Evolutionary conservation across 2,329 filamentous ascomycete species (phyloP).

Genomic region (Epichloe sibirici): DNA sequence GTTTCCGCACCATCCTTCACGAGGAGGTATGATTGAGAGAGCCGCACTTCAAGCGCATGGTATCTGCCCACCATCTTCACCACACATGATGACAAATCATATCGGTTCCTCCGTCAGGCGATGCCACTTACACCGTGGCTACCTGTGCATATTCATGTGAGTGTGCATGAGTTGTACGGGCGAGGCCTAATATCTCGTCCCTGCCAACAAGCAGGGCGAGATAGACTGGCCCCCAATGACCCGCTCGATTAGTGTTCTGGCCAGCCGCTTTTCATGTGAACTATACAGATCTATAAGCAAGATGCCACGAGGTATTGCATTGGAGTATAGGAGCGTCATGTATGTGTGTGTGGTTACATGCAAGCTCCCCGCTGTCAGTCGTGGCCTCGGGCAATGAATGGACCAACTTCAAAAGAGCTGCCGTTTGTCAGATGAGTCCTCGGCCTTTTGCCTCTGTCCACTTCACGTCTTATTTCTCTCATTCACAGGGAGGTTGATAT

Average conservation of each 20-base stretch:
- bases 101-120: neutral
- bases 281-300: neutral
- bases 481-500: neutral
- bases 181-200: conserved; percentile 1
- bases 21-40: neutral
- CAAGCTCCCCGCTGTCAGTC: neutral
- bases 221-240: neutral
- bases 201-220: neutral
- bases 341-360: conserved; percentile 4
- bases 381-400: neutral
- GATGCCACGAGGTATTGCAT: conserved; percentile 2
- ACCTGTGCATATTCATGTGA: conserved; percentile 3
- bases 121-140: conserved; percentile 2
- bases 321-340: neutral
- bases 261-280: neutral
- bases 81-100: conserved; percentile 4
- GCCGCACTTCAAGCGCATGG: neutral
- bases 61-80: neutral
- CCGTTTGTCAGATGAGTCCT: conserved; percentile 1
- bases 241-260: neutral
- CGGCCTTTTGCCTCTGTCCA: neutral
- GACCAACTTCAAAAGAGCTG: neutral
- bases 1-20: neutral
- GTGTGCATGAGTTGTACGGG: conserved; percentile 4
- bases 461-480: neutral